Evolutionary conservation across 2,329 filamentous ascomycete species (phyloP), one percentile per base, ranked within the genome.

Genomic region (Beauveria asiatica): DNA sequence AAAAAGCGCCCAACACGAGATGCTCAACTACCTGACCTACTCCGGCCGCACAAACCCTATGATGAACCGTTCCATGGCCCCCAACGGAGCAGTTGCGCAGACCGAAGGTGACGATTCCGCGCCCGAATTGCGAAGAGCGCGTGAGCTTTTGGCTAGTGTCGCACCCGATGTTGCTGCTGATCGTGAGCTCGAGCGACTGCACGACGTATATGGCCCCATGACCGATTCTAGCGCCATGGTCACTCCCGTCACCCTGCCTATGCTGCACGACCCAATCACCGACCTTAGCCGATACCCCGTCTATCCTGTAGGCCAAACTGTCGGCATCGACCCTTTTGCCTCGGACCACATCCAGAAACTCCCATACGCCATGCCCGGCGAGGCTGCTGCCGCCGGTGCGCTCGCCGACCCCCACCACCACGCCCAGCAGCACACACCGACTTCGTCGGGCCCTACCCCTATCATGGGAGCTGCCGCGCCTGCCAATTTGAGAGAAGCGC

Each of bases 331-430:
- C 70, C 92, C 93, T 1, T 94, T 96, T 81, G 92, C 93, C 70
- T 88, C 90, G 66, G 92, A 97, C 67, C 92, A 97, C 69, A 91
- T 97, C 69, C 86, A 93, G 75, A 96, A 96, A 70, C 95, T 97
- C 60, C 91, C 92, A 0, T 97, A 96, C 70, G 74, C 90, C 83
- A 74, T 77, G 17, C 80, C 89, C 3, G 90, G 88, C 61, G 79
- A 80, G 55, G 75, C 79, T 2, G 76, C 71, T 50, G 65, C 64
- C 37, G 67, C 66, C 46, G 62, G 65, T 30, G 63, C 69, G 66
- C 70, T 76, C 53, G 70, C 73, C 19, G 74, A 80, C 59, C 72
- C 75, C 62, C 70, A 76, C n/a, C 74, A 76, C 17, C 67, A 70
- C 21, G 66, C 67, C 46, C 67, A 58, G 64, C 62, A 66, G 61